Evolutionary conservation across 2,329 filamentous ascomycete species (phyloP).

Genomic region (Aspergillus persii): DNA sequence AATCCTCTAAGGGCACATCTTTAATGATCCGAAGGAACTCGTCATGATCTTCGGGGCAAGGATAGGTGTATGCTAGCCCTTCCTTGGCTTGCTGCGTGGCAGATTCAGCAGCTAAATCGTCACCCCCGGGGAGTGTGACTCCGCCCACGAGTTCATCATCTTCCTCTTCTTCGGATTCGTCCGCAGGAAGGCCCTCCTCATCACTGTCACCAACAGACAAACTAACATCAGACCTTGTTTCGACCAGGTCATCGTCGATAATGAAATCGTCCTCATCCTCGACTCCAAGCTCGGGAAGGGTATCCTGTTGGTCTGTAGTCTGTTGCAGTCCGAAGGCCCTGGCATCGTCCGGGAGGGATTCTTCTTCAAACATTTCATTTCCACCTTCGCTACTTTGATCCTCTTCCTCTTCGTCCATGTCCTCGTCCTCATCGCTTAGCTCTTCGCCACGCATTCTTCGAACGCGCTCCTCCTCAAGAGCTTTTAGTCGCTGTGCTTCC

Average conservation of each 20-base stretch:
- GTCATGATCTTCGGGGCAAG: constrained; percentile 74
- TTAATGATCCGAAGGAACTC: constrained; percentile 68
- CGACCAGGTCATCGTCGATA: constrained; percentile 83
- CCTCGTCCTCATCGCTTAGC: constrained; percentile 61
- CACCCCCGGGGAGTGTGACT: constrained; percentile 48
- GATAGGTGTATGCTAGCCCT: constrained; percentile 76
- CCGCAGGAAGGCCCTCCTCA: constrained; percentile 59
- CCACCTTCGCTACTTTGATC: constrained; percentile 37
- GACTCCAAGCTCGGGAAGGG: constrained; percentile 58
- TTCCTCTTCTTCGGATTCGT: constrained; percentile 52
- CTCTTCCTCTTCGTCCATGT: constrained; percentile 49
- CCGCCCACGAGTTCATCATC: constrained; percentile 73
- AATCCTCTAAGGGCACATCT: constrained; percentile 60
- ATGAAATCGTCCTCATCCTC: constrained; percentile 95
- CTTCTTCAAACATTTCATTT: constrained; percentile 47
- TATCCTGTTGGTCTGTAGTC: constrained; percentile 33
- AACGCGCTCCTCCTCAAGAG: constrained; percentile 78
- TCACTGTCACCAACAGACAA: constrained; percentile 42
- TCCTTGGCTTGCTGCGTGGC: constrained; percentile 45
- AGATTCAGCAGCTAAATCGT: constrained; percentile 30
- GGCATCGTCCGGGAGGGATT: constrained; percentile 54
- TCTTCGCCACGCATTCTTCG: constrained; percentile 84
- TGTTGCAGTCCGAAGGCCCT: constrained; percentile 63
- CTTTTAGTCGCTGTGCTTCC: constrained; percentile 71
- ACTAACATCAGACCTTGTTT: constrained; percentile 65